phyloP scores from a whole-genome alignment of 768 basidiomycete species.

The Asterophora parasitica region DNA sequence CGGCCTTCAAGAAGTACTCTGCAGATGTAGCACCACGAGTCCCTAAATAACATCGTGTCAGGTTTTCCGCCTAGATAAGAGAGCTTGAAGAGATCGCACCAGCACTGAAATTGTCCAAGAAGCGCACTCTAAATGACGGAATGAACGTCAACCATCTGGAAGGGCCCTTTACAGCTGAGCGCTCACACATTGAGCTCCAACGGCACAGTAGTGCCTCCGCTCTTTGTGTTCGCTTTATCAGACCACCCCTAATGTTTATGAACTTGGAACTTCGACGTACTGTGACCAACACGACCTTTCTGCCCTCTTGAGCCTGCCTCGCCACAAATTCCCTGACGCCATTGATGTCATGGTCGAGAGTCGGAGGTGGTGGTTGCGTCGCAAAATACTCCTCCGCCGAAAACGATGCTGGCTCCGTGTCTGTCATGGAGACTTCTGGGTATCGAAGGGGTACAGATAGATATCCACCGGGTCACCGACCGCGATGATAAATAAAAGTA shows the following conservation, averaged over 20 bases:
- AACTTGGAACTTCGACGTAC: slow-evolving; percentile 43
- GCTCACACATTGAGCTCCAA: slow-evolving; percentile 98
- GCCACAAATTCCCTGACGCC: slow-evolving; percentile 65
- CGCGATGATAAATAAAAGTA: slow-evolving; percentile 1
- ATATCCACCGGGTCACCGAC: slow-evolving; percentile 1
- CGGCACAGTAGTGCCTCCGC: slow-evolving; percentile 97
- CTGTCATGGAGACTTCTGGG: slow-evolving; percentile 6
- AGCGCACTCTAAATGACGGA: slow-evolving; percentile 72
- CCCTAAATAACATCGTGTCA: slow-evolving; percentile 39
- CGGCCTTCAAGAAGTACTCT: slow-evolving; percentile 92
- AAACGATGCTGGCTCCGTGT: slow-evolving; percentile 43
- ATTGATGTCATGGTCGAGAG: slow-evolving; percentile 63
- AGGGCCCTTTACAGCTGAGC: slow-evolving; percentile 21
- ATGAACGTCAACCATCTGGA: slow-evolving; percentile 16
- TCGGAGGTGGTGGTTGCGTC: slow-evolving; percentile 75
- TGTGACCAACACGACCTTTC: slow-evolving; percentile 89
- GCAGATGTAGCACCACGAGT: slow-evolving; percentile 97
- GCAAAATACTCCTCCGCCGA: slow-evolving; percentile 89
- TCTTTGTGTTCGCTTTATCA: slow-evolving; percentile 46
- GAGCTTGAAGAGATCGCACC: slow-evolving; percentile 44
- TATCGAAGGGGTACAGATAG: neutral
- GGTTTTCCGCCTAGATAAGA: neutral
- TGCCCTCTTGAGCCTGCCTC: slow-evolving; percentile 56
- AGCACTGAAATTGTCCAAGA: slow-evolving; percentile 98
- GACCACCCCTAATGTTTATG: neutral